Percentiles rank a stretch among this genome's conserved stretches.
Evolutionary conservation across 495 filamentous ascomycete genomes (phyloP).

Genomic region (Immersiella caudata): DNA sequence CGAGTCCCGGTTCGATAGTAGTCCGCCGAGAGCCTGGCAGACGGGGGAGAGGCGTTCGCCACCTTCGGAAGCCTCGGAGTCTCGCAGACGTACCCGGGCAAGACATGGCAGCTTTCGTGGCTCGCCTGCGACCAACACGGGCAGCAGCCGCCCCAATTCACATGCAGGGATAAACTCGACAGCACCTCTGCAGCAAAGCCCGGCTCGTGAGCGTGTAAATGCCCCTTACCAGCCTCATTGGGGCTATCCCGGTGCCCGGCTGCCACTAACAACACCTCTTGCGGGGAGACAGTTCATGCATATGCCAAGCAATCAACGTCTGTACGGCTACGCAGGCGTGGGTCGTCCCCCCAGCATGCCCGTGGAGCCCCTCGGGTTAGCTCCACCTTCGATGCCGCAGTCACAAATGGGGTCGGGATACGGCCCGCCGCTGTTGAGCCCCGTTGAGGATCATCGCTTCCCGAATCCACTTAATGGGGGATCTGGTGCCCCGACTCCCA

Average conservation of each 20-base stretch:
- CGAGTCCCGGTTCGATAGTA: conserved; percentile 10
- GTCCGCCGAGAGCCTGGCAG: conserved; percentile 23
- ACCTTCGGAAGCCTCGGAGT: conserved; percentile 39
- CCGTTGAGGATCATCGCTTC: not conserved
- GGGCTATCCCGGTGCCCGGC: conserved; percentile 11
- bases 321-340: conserved; percentile 8
- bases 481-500: not conserved
- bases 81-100: conserved; percentile 42
- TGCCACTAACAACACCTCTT: conserved; percentile 25
- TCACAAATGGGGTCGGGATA: conserved; percentile 8
- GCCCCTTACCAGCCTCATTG: conserved; percentile 21
- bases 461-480: not conserved
- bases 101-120: conserved; percentile 37
- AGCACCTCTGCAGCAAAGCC: conserved; percentile 25
- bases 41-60: conserved; percentile 44
- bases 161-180: conserved; percentile 12
- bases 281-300: conserved; percentile 26
- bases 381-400: conserved; percentile 5
- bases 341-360: conserved; percentile 3
- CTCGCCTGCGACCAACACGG: conserved; percentile 12
- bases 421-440: conserved; percentile 2
- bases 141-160: conserved; percentile 5
- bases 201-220: conserved; percentile 33
- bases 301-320: not conserved
- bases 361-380: conserved; percentile 14